Conservation (phyloP, 2,329 filamentous ascomycete species). For the Elsinoe perseae region DNA sequence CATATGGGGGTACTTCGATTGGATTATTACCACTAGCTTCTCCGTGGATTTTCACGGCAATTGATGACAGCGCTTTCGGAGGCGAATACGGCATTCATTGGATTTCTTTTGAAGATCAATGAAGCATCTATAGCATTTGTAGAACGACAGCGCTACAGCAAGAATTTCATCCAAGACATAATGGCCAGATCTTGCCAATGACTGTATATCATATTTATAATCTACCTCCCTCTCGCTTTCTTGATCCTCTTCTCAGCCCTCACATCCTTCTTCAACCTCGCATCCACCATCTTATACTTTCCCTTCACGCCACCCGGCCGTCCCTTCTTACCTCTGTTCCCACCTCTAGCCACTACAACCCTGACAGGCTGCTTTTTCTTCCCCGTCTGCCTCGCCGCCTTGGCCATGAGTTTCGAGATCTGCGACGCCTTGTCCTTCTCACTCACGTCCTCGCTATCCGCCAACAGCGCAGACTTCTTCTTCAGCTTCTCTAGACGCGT, state of each 20-base stretch:
- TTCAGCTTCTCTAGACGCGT: constrained; percentile 87
- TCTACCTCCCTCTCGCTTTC: constrained; percentile 52
- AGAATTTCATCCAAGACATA: too few species aligned
- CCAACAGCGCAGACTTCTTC: constrained; percentile 90
- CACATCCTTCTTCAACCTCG: constrained; percentile 93
- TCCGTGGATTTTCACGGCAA: too few species aligned
- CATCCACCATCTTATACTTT: constrained; percentile 93
- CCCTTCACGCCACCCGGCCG: constrained; percentile 89
- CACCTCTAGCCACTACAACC: constrained; percentile 78
- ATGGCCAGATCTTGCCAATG: too few species aligned
- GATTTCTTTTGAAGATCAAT: too few species aligned
- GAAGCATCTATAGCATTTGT: too few species aligned
- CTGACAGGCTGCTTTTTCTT: constrained; percentile 77
- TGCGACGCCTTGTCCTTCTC: constrained; percentile 91
- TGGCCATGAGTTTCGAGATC: constrained; percentile 73
- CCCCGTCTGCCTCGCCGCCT: constrained; percentile 62
- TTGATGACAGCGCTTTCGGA: too few species aligned
- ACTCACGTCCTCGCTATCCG: constrained; percentile 82
- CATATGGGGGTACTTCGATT: too few species aligned
- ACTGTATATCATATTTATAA: too few species aligned
- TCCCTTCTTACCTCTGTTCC: constrained; percentile 77
- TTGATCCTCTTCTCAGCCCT: constrained; percentile 72
- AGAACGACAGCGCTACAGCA: too few species aligned
- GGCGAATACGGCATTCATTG: too few species aligned
- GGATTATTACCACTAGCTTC: too few species aligned